phyloP scores from a whole-genome alignment of 2,329 filamentous ascomycete genomes.

The Bipolaris bicolor region DNA sequence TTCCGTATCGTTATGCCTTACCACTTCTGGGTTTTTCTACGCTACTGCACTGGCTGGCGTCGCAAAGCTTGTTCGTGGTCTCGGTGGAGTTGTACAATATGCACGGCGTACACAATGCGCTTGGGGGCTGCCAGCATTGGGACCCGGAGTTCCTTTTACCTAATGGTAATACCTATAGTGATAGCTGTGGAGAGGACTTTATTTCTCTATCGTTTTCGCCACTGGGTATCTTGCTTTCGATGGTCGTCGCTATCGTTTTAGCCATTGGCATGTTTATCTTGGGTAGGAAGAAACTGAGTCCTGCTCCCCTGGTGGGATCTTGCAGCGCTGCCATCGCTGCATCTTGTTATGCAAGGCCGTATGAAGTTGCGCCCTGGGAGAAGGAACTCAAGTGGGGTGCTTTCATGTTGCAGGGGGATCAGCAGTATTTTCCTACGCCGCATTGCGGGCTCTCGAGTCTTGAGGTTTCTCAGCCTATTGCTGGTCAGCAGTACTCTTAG shows the following conservation, averaged over 20 bases:
- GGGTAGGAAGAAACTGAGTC: neutral
- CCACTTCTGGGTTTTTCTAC: slow-evolving; percentile 45
- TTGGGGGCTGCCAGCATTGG: neutral
- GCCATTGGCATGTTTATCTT: neutral
- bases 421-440: too few species aligned
- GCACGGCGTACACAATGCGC: neutral
- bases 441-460: too few species aligned
- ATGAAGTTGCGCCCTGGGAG: neutral
- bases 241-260: neutral
- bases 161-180: neutral
- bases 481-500: too few species aligned
- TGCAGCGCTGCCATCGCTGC: neutral
- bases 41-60: slow-evolving; percentile 53
- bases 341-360: neutral
- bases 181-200: neutral
- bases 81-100: slow-evolving; percentile 32
- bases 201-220: neutral
- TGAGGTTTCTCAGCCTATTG: too few species aligned
- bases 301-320: neutral
- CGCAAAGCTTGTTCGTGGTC: slow-evolving; percentile 51
- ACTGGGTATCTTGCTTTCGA: neutral
- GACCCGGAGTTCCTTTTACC: neutral
- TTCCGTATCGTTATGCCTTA: slow-evolving; percentile 47
- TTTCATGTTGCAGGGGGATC: too few species aligned
- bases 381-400: neutral